These are phyloP conservation scores for Boeremia exigua DNA, from an alignment of 2,329 filamentous ascomycete species.

Conservation along the genomic window DNA sequence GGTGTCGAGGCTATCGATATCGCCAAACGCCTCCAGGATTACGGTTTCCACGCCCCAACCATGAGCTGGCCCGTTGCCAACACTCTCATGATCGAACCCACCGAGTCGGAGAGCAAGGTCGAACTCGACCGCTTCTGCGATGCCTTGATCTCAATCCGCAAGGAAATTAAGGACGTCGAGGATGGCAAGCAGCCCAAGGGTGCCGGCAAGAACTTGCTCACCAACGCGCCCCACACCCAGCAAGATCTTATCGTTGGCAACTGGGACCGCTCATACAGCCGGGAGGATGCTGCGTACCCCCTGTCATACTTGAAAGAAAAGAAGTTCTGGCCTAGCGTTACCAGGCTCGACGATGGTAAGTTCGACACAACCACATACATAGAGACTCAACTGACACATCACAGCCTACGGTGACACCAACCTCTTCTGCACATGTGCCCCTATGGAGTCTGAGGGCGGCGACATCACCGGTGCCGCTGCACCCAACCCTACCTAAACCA, in stretches of 20 bases:
- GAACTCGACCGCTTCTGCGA: slow-evolving; percentile 95
- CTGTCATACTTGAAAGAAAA: slow-evolving; percentile 83
- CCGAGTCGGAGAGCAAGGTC: slow-evolving; percentile 88
- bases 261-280: slow-evolving; percentile 82
- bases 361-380: slow-evolving; percentile 6
- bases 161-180: slow-evolving; percentile 85
- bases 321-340: slow-evolving; percentile 96
- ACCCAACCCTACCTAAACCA: slow-evolving; percentile 39
- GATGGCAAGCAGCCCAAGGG: slow-evolving; percentile 72
- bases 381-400: slow-evolving; percentile 36
- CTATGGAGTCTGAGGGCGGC: slow-evolving; percentile 64
- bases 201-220: slow-evolving; percentile 77
- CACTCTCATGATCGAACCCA: slow-evolving; percentile 98
- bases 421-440: slow-evolving; percentile 92
- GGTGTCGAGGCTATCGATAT: slow-evolving; percentile 93
- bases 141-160: slow-evolving; percentile 82
- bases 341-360: slow-evolving; percentile 85
- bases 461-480: slow-evolving; percentile 44
- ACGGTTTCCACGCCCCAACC: slow-evolving; percentile 95
- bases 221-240: slow-evolving; percentile 86
- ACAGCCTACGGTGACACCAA: slow-evolving; percentile 88
- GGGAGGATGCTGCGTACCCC: slow-evolving; percentile 87
- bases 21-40: slow-evolving; percentile 95
- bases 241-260: slow-evolving; percentile 76
- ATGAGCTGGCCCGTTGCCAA: slow-evolving; percentile 97